These are phyloP conservation scores for Cercospora canescens DNA, from an alignment of 2,329 filamentous ascomycete species.

Conservation along the genomic window DNA sequence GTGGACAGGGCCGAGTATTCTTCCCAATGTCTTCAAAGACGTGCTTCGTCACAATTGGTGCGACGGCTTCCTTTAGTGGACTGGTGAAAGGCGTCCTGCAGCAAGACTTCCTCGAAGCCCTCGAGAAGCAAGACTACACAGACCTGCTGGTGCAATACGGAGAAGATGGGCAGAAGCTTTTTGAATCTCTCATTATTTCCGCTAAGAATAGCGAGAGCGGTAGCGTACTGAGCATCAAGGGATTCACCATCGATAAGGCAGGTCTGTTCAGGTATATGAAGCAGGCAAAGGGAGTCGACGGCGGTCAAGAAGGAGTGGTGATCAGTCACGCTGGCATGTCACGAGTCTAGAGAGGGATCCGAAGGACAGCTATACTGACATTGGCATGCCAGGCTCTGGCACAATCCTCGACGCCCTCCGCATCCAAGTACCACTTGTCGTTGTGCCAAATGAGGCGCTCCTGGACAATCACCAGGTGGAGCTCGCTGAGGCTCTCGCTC, in stretches of 20 bases:
- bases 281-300: constrained; percentile 47
- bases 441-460: constrained; percentile 80
- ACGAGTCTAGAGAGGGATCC: neutral
- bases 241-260: constrained; percentile 65
- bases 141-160: constrained; percentile 81
- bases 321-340: constrained; percentile 83
- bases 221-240: constrained; percentile 51
- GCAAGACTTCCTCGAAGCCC: constrained; percentile 60
- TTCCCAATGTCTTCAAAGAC: constrained; percentile 38
- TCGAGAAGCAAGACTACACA: constrained; percentile 64
- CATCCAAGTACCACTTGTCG: constrained; percentile 73
- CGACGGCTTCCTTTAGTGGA: constrained; percentile 77
- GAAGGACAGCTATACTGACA: constrained; percentile 1
- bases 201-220: constrained; percentile 31
- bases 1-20: constrained; percentile 7
- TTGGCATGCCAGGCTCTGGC: constrained; percentile 68
- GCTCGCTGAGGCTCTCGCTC: constrained; percentile 73
- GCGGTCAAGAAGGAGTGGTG: constrained; percentile 64
- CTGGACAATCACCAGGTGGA: constrained; percentile 91
- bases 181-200: constrained; percentile 40
- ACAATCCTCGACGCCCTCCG: constrained; percentile 83
- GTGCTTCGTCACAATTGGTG: constrained; percentile 89
- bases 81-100: constrained; percentile 68
- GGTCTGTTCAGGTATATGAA: constrained; percentile 62
- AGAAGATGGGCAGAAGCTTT: constrained; percentile 59